Conservation (phyloP, 192 early-diverging fungal species). For the Podila horticola region DNA sequence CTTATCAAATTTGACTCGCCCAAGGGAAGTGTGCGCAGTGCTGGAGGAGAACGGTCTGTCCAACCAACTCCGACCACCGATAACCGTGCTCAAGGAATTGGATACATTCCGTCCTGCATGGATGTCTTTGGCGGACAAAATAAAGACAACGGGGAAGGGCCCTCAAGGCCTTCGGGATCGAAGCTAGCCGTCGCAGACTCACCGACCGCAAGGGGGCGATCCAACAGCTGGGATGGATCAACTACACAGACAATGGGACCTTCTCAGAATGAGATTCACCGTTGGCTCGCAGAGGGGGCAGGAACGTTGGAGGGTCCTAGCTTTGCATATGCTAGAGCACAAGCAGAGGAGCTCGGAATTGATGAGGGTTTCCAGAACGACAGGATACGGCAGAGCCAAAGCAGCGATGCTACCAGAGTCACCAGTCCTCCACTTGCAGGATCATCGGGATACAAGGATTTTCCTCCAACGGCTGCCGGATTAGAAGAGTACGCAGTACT, state of each 20-base stretch:
- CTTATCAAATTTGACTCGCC: slow-evolving; percentile 40
- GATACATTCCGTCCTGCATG: slow-evolving; percentile 38
- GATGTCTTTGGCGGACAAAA: slow-evolving; percentile 21
- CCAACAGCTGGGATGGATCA: slow-evolving; percentile 36
- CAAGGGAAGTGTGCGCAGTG: slow-evolving; percentile 4
- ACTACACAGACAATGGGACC: slow-evolving; percentile 4
- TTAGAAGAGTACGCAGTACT: neutral
- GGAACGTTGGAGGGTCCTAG: slow-evolving; percentile 26
- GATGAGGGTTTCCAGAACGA: neutral
- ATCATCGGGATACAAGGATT: neutral
- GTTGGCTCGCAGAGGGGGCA: slow-evolving; percentile 40
- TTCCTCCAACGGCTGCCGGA: neutral
- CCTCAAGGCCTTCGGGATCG: neutral
- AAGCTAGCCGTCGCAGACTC: neutral
- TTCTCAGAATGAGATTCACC: slow-evolving; percentile 36
- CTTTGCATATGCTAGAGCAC: neutral
- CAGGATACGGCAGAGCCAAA: slow-evolving; percentile 1
- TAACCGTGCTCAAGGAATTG: neutral
- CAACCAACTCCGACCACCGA: neutral
- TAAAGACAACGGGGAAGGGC: neutral
- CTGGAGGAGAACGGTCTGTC: slow-evolving; percentile 8
- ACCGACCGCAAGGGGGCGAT: slow-evolving; percentile 13
- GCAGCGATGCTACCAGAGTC: slow-evolving; percentile 3
- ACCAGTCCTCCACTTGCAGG: neutral
- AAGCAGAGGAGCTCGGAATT: neutral